Percentiles rank a stretch among this genome's conserved stretches.
Evolutionary conservation across 208 protist genomes (phyloP).

Genomic region (Trypanosoma mega): DNA sequence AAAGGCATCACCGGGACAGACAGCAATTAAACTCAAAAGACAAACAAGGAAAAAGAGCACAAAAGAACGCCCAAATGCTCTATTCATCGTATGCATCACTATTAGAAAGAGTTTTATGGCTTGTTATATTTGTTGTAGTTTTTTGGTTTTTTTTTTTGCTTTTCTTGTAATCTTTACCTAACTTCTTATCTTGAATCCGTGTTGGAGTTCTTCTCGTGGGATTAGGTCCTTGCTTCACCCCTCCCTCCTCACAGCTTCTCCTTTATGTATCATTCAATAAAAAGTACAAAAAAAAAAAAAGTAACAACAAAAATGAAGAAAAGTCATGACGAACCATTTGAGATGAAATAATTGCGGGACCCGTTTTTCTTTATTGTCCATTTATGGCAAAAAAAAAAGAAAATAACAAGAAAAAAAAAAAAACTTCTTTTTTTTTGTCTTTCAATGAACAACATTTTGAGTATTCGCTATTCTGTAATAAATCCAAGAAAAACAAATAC

Average conservation of each 20-base stretch:
- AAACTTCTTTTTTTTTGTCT: too few relatives aligned
- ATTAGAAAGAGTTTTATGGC: too few relatives aligned
- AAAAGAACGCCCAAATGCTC: neutral
- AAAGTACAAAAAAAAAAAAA: conserved; percentile 19
- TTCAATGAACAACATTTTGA: too few relatives aligned
- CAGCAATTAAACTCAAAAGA: conserved; percentile 3
- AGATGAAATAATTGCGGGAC: neutral
- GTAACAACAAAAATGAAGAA: conserved; percentile 11
- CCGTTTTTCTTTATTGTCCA: neutral
- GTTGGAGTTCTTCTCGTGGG: too few relatives aligned
- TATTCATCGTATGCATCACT: too few relatives aligned
- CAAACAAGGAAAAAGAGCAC: neutral
- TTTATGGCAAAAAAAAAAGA: conserved; percentile 1
- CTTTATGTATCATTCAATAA: too few relatives aligned
- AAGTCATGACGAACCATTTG: neutral
- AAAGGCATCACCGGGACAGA: neutral
- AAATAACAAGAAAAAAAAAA: neutral
- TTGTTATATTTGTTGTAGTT: too few relatives aligned
- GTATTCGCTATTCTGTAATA: too few relatives aligned
- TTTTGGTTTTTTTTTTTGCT: too few relatives aligned
- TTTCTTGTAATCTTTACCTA: too few relatives aligned
- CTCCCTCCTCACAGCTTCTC: neutral
- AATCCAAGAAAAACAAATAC: neutral
- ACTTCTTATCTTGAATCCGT: too few relatives aligned
- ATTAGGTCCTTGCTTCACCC: neutral